phyloP scores from a whole-genome alignment of 2,329 filamentous ascomycete species.

The Trichoderma koningiopsis region DNA sequence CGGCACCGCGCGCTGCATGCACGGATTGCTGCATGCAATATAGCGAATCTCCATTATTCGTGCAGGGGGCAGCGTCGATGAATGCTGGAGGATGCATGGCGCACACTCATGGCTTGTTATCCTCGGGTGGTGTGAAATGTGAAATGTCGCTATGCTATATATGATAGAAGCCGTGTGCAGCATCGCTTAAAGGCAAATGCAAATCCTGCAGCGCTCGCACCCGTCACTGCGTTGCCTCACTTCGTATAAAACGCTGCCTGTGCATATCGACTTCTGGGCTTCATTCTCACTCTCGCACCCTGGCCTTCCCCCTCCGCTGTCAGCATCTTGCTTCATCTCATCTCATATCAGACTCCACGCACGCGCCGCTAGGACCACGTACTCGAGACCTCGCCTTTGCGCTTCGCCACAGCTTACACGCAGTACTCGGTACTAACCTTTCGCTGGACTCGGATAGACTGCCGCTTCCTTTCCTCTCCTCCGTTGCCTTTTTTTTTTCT shows the following conservation, averaged over 20 bases:
- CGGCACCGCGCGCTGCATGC: slow-evolving; percentile 4
- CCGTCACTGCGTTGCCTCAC: neutral
- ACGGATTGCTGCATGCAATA: slow-evolving; percentile 5
- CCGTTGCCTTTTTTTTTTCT: neutral
- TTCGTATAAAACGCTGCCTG: neutral
- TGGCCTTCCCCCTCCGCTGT: neutral
- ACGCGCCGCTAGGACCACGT: slow-evolving; percentile 7
- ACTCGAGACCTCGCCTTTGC: neutral
- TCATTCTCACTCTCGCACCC: neutral
- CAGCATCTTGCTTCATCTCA: slow-evolving; percentile 8
- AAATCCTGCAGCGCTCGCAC: neutral
- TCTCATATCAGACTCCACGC: slow-evolving; percentile 11
- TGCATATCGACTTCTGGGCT: neutral
- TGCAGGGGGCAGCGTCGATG: neutral
- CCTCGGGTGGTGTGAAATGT: neutral
- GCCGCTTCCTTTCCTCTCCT: neutral
- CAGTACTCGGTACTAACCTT: neutral
- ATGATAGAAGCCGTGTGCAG: neutral
- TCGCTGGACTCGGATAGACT: neutral
- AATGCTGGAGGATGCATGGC: neutral
- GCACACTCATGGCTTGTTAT: neutral
- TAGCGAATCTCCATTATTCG: neutral
- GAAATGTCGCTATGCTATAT: neutral
- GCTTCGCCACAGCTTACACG: too few species aligned
- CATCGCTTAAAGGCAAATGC: neutral